Percentiles rank a stretch among this genome's conserved stretches.
Evolutionary conservation across 179 eudicot genomes (phyloP).

Genomic region (Silene coronaria): DNA sequence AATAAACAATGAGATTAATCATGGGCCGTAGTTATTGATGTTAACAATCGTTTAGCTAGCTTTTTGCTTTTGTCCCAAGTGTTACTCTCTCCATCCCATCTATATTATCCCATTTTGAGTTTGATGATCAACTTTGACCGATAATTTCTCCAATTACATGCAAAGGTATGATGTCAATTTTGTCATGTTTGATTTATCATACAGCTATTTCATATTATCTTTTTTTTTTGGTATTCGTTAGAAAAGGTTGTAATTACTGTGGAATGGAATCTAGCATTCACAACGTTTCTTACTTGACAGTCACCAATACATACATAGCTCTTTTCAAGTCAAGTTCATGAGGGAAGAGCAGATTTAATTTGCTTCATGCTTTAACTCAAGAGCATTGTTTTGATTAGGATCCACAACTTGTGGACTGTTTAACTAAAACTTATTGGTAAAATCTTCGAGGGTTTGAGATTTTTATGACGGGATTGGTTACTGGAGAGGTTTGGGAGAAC

Average conservation of each 20-base stretch:
- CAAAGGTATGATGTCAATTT: no score
- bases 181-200: no score
- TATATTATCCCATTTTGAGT: background rate
- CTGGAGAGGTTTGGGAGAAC: background rate
- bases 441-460: background rate
- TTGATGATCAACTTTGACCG: no score
- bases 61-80: background rate
- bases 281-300: background rate
- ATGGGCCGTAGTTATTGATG: background rate
- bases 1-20: background rate
- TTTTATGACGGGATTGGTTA: background rate
- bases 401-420: no score
- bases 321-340: slow-evolving; percentile 1
- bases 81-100: no score
- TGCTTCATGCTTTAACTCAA: no score
- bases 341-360: background rate
- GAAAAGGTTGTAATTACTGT: no score
- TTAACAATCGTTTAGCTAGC: background rate
- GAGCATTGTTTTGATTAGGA: no score
- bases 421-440: background rate
- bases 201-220: no score
- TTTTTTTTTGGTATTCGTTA: no score
- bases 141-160: no score
- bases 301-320: background rate
- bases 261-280: background rate